phyloP scores from a whole-genome alignment of 108 stramenopile species.

The Thalassiosira profunda region DNA sequence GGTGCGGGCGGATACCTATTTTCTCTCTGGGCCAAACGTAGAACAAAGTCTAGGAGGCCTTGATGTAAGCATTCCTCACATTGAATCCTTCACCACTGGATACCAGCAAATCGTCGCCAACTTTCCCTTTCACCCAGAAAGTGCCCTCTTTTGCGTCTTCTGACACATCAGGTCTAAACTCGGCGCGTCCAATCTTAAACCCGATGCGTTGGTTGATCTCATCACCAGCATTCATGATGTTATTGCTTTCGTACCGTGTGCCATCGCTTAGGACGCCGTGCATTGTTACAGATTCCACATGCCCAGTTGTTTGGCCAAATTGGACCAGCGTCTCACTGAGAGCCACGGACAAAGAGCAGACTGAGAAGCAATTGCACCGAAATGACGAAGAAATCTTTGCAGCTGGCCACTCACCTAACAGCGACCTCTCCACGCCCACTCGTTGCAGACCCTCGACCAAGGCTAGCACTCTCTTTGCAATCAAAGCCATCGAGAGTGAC shows the following conservation, averaged over 20 bases:
- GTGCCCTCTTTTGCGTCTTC: constrained; percentile 45
- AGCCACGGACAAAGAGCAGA: too few species aligned
- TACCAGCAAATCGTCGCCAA: constrained; percentile 50
- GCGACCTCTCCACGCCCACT: constrained; percentile 55
- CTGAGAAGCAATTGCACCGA: too few species aligned
- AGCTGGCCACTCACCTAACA: too few species aligned
- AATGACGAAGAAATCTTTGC: too few species aligned
- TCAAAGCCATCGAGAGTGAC: too few species aligned
- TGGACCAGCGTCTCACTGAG: constrained; percentile 69
- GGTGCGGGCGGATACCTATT: too few species aligned
- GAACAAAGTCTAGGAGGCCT: too few species aligned
- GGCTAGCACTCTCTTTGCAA: not conserved
- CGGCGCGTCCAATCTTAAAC: constrained; percentile 9
- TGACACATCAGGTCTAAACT: constrained; percentile 29
- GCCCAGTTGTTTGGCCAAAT: constrained; percentile 22
- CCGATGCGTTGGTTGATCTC: constrained; percentile 7
- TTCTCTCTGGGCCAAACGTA: too few species aligned
- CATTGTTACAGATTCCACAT: constrained; percentile 31
- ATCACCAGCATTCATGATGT: constrained; percentile 32
- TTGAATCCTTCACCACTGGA: constrained; percentile 69
- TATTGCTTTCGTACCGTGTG: constrained; percentile 53
- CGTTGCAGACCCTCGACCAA: constrained; percentile 28
- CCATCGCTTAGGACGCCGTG: constrained; percentile 82
- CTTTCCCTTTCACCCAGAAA: constrained; percentile 59
- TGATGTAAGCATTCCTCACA: constrained; percentile 62